Percentiles rank a stretch among this genome's conserved stretches.
These are phyloP conservation scores for Deinandra increscens DNA, from an alignment of 129 eudicot genomes.

Conservation along the genomic window DNA sequence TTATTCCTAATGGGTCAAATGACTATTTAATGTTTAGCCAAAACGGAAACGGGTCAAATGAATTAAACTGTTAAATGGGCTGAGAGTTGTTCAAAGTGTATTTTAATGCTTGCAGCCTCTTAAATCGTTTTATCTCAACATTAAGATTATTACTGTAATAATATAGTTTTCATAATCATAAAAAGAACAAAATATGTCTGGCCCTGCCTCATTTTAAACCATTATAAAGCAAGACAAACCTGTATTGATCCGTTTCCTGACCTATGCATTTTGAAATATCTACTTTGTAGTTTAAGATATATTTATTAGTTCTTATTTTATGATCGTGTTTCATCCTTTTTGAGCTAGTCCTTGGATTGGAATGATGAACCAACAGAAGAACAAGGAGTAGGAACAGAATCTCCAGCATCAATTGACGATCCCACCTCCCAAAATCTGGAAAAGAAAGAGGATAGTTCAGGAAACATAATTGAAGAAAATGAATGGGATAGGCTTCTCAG, in stretches of 20 bases:
- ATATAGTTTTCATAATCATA: neutral
- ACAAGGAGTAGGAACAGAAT: slow-evolving; percentile 47
- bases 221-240: neutral
- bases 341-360: slow-evolving; percentile 68
- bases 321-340: neutral
- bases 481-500: slow-evolving; percentile 96
- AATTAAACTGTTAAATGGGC: neutral
- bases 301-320: neutral
- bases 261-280: neutral
- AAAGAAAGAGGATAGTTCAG: slow-evolving; percentile 54
- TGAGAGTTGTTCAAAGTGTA: neutral
- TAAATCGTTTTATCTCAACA: neutral
- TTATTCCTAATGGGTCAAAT: neutral
- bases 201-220: neutral
- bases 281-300: neutral
- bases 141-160: neutral
- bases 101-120: neutral
- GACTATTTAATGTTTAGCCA: neutral
- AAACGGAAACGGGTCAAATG: neutral
- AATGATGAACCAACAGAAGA: slow-evolving; percentile 79
- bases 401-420: slow-evolving; percentile 38
- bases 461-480: slow-evolving; percentile 60
- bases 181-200: neutral
- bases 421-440: slow-evolving; percentile 35
- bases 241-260: neutral